A percentile compares a stretch with the other conserved stretches of the same genome.
phyloP scores from a whole-genome alignment of 352 stramenopile genomes.

The Phytophthora fragariaefolia region DNA sequence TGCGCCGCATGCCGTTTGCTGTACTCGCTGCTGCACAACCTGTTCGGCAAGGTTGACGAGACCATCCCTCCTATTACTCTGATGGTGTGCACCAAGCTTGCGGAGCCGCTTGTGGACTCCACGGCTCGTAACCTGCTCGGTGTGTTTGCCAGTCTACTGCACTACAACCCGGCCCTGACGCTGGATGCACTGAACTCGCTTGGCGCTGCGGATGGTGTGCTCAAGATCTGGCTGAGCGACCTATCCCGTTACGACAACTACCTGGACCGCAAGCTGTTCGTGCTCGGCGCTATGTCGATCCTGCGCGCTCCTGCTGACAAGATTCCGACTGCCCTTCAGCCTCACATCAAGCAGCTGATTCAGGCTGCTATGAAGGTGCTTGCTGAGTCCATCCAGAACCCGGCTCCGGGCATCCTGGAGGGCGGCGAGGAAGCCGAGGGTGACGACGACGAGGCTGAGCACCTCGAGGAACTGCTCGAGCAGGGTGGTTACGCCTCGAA shows the following conservation, averaged over 20 bases:
- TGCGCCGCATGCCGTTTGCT: slow-evolving; percentile 74
- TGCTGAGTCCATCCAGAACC: slow-evolving; percentile 70
- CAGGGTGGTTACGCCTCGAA: slow-evolving; percentile 91
- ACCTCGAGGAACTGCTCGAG: slow-evolving; percentile 90
- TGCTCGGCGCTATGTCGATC: slow-evolving; percentile 93
- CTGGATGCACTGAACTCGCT: slow-evolving; percentile 90
- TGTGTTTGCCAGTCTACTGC: slow-evolving; percentile 91
- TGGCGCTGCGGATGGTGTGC: slow-evolving; percentile 88
- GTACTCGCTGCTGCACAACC: slow-evolving; percentile 87
- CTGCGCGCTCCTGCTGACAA: slow-evolving; percentile 89
- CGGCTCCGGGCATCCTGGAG: slow-evolving; percentile 56
- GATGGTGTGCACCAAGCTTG: slow-evolving; percentile 66
- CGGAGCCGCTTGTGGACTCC: slow-evolving; percentile 65
- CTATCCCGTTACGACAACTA: slow-evolving; percentile 81
- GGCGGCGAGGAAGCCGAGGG: slow-evolving; percentile 74
- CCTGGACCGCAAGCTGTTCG: slow-evolving; percentile 93
- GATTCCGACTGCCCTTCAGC: slow-evolving; percentile 74
- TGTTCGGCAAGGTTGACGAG: slow-evolving; percentile 84
- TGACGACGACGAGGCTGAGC: slow-evolving; percentile 55
- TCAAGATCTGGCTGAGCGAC: slow-evolving; percentile 93
- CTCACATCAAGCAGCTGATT: slow-evolving; percentile 91
- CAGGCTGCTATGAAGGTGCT: slow-evolving; percentile 90
- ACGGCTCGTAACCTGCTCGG: slow-evolving; percentile 88
- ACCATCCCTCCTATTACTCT: slow-evolving; percentile 78
- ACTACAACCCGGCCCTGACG: slow-evolving; percentile 94